Conservation (phyloP, 1,139 yeast species). For the Ogataea hybrid region DNA sequence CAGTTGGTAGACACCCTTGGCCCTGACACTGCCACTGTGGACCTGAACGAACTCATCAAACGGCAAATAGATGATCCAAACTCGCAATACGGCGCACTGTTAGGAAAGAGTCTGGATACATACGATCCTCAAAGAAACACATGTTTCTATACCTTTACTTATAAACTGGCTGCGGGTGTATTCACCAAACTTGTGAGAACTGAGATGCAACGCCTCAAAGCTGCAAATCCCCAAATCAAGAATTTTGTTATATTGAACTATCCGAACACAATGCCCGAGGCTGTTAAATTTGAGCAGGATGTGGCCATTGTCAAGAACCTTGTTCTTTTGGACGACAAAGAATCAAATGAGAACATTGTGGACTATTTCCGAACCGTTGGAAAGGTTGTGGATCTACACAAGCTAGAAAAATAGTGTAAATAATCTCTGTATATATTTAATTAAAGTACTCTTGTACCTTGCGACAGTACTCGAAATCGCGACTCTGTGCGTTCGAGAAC, state of each 20-base stretch:
- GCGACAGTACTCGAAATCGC: slow-evolving; percentile 20
- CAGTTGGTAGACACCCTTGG: slow-evolving; percentile 19
- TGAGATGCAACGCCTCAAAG: slow-evolving; percentile 38
- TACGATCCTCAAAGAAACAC: slow-evolving; percentile 25
- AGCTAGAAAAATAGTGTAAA: slow-evolving; percentile 11
- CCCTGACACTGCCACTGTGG: slow-evolving; percentile 39
- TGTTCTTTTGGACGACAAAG: slow-evolving; percentile 35
- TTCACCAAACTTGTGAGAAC: slow-evolving; percentile 54
- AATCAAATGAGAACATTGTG: slow-evolving; percentile 38
- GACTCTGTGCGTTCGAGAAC: slow-evolving; percentile 19
- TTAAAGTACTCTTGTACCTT: slow-evolving; percentile 11
- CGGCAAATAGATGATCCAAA: slow-evolving; percentile 42
- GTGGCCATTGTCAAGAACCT: slow-evolving; percentile 45
- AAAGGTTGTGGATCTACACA: slow-evolving; percentile 36
- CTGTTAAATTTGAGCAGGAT: slow-evolving; percentile 60
- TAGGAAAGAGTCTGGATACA: slow-evolving; percentile 32
- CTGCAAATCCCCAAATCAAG: slow-evolving; percentile 40
- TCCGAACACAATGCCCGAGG: slow-evolving; percentile 60
- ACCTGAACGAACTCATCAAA: slow-evolving; percentile 46
- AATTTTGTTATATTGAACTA: slow-evolving; percentile 50
- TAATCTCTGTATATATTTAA: slow-evolving; percentile 2
- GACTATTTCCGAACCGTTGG: slow-evolving; percentile 62
- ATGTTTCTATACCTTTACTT: slow-evolving; percentile 30
- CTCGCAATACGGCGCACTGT: slow-evolving; percentile 41
- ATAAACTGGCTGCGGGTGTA: slow-evolving; percentile 55